Evolutionary conservation across 148 eudicot genomes (phyloP), one percentile per base, ranked within the genome.

Genomic region (Vaccinium macrocarpon): DNA sequence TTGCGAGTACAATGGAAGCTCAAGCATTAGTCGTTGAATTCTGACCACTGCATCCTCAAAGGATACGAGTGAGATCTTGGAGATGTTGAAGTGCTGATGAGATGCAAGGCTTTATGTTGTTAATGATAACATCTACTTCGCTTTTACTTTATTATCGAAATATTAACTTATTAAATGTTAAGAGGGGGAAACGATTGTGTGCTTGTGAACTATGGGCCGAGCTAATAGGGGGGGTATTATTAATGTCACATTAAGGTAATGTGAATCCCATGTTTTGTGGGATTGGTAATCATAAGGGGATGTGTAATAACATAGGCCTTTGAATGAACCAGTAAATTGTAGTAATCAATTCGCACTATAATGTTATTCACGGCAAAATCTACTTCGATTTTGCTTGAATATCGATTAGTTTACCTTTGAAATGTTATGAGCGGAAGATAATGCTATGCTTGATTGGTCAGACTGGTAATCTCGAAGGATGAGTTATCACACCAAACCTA

Each of bases 31-130:
- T 51, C 13, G 76, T 53, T 78, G 25, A 64, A 53, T 52, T 79
- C 79, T 51, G 75, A 64, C 13, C 5, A 15, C 14, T 23, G 16
- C 61, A n/a, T 59, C 19, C 12, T 80, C 8, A 18, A 81, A 8
- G 19, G 25, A 56, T 16, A 16, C 49, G 49, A 29, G 62, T 46
- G 85, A 83, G 85, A 84, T 78, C 81, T 84, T 68, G 73, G 73
- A 64, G 73, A 25, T 13, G 13, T 68, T 68, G 32, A 66, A 62
- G 7, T 35, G 81, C 6, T 77, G 81, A 38, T 83, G 70, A 75
- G 23, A 57, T 3, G 51, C 5, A 12, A 5, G 27, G 15, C 35
- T 72, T 70, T 74, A 55, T 66, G 19, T 35, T 51, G 52, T 25
- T 32, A 38, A 56, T 19, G 16, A 10, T 1, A 79, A 6, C 53